Conservation (phyloP, 306 rosid genomes). For the Cucurbita moschata region DNA sequence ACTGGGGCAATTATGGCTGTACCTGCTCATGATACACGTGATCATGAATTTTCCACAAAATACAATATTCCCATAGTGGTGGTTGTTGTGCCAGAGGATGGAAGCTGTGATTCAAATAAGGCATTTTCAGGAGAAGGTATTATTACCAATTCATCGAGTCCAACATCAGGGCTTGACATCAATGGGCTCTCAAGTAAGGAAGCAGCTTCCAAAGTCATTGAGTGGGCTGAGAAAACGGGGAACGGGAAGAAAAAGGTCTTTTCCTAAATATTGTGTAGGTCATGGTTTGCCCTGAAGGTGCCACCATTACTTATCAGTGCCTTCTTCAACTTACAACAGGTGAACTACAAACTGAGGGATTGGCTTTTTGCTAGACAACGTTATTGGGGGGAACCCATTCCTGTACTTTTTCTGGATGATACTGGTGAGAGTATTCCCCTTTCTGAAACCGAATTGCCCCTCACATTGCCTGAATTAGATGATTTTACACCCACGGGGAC, state of each 20-base stretch:
- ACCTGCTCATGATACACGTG: conserved; percentile 91
- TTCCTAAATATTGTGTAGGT: conserved; percentile 5
- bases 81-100: conserved; percentile 62
- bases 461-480: conserved; percentile 82
- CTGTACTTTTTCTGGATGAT: conserved; percentile 70
- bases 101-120: conserved; percentile 33
- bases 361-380: conserved; percentile 99
- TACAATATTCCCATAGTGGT: conserved; percentile 44
- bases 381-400: conserved; percentile 99
- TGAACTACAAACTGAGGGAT: conserved; percentile 90
- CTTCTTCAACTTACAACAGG: conserved; percentile 31
- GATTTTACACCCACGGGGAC: conserved; percentile 94
- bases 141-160: conserved; percentile 49
- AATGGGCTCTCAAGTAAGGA: conserved; percentile 68
- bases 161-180: conserved; percentile 48
- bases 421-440: conserved; percentile 59
- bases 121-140: conserved; percentile 70
- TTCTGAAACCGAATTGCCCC: conserved; percentile 68
- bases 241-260: conserved; percentile 79
- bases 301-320: not conserved
- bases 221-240: conserved; percentile 78
- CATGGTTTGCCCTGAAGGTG: not conserved
- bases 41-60: conserved; percentile 71
- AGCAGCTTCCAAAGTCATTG: conserved; percentile 58
- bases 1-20: conserved; percentile 98